Percentiles rank a stretch among this genome's conserved stretches.
Conservation (phyloP, 2,329 filamentous ascomycete genomes). For the Arthroderma sp. region DNA sequence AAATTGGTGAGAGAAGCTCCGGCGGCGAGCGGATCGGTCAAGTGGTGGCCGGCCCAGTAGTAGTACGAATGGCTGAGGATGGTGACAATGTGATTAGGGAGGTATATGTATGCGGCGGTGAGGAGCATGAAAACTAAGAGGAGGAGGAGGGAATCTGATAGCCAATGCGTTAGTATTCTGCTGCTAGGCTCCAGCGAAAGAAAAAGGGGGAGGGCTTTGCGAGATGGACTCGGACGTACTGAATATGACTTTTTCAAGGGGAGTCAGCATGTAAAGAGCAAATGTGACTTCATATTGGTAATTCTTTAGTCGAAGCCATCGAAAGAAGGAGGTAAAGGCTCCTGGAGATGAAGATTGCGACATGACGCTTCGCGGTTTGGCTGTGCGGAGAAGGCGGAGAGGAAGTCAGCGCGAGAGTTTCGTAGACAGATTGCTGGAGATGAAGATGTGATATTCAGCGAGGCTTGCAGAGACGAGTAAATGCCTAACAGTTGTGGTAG, state of each 20-base stretch:
- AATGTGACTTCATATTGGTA: constrained; percentile 98
- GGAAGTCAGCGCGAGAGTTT: too few species aligned
- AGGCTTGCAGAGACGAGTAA: too few species aligned
- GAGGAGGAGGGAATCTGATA: constrained; percentile 75
- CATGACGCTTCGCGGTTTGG: not conserved
- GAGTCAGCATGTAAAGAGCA: constrained; percentile 92
- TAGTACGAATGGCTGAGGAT: constrained; percentile 81
- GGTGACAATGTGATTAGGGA: constrained; percentile 77
- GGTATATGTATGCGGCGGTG: constrained; percentile 80
- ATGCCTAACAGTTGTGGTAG: too few species aligned
- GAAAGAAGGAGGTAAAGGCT: constrained; percentile 45
- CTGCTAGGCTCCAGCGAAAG: too few species aligned
- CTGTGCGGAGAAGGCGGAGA: too few species aligned
- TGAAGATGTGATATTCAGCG: too few species aligned
- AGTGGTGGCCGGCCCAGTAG: constrained; percentile 71
- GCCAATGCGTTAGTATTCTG: too few species aligned
- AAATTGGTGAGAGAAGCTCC: constrained; percentile 2
- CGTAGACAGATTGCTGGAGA: too few species aligned
- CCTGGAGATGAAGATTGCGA: constrained; percentile 18
- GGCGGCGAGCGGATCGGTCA: constrained; percentile 18
- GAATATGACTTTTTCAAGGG: constrained; percentile 91
- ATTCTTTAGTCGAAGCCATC: constrained; percentile 86
- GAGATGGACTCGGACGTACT: constrained; percentile 48
- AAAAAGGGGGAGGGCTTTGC: not conserved
- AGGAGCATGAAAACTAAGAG: constrained; percentile 74